phyloP scores from a whole-genome alignment of 805 yeast species.

The Isabelozyma heimii region DNA sequence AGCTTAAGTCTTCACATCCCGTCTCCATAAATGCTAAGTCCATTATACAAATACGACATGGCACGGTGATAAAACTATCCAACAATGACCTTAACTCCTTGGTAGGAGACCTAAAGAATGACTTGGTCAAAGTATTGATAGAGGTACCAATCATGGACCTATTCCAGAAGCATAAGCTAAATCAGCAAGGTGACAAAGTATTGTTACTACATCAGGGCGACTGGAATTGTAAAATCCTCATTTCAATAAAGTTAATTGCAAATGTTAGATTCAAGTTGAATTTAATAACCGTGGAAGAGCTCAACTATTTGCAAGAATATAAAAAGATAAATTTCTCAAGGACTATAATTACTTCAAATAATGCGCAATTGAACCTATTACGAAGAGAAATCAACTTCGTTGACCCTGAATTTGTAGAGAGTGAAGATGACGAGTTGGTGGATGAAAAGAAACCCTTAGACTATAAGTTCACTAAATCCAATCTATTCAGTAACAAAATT shows the following conservation, averaged over 20 bases:
- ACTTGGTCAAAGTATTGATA: conserved; percentile 1
- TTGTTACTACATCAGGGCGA: conserved; percentile 8
- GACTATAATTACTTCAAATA: not conserved
- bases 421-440: conserved; percentile 10
- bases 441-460: conserved; percentile 14
- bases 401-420: conserved; percentile 4
- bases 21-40: conserved; percentile 22
- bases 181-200: not conserved
- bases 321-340: conserved; percentile 7
- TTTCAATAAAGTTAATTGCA: conserved; percentile 16
- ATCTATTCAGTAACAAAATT: conserved; percentile 9
- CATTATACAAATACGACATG: conserved; percentile 17
- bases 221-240: conserved; percentile 22
- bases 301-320: conserved; percentile 7
- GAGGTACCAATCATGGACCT: conserved; percentile 4
- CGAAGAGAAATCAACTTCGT: conserved; percentile 4
- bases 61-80: conserved; percentile 21
- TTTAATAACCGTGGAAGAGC: conserved; percentile 7
- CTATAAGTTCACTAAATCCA: conserved; percentile 10
- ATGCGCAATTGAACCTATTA: conserved; percentile 5
- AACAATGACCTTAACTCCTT: conserved; percentile 18
- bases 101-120: conserved; percentile 11
- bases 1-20: conserved; percentile 13
- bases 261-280: conserved; percentile 13
- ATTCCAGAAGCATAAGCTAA: not conserved